Evolutionary conservation across 306 rosid genomes (phyloP), one percentile per base, ranked within the genome.

Genomic region (Glycine soja): DNA sequence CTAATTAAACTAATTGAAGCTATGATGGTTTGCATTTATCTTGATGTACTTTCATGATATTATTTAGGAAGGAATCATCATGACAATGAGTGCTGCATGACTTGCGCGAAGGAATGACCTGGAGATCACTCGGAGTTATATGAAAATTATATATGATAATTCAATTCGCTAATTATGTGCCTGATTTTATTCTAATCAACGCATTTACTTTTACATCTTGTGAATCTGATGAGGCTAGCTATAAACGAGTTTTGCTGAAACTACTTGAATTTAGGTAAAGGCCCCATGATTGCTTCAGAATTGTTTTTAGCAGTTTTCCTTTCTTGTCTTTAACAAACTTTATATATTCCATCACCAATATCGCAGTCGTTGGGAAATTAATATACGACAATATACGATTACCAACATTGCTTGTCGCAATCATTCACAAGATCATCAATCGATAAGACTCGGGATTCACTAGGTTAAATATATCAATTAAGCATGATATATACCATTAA

Each of bases 1-100:
- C 6, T 16, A 18, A 19, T 19, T 59, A 59, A 18, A 10, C 65
- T 19, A 57, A 9, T 59, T 19, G 65, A 59, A 59, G 65, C 65
- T 19, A 19, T 59, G 38, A 8, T 4, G 38, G 7, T 59, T 19
- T 59, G 38, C 65, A 59, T 24, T 9, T 9, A 59, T 59, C 34
- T 57, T 5, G 63, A 54, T 24, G 30, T 8, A 15, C 12, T 16
- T 16, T 18, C 8, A 59, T 46, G 58, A 19, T 70, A 50, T 48
- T 19, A 47, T 70, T 70, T 24, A 48, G 75, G 75, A 7, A 30
- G 61, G 75, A 7, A 30, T 70, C 42, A 47, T 24, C 30, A 24
- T 24, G 7, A 45, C 43, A 48, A 70, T 10, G 16, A 47, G 36
- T 7, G 76, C 8, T 64, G 46, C 70, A 63, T 63, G 46, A 64